These are phyloP conservation scores for Artomyces pyxidatus DNA, from an alignment of 768 basidiomycete genomes.

Conservation along the genomic window DNA sequence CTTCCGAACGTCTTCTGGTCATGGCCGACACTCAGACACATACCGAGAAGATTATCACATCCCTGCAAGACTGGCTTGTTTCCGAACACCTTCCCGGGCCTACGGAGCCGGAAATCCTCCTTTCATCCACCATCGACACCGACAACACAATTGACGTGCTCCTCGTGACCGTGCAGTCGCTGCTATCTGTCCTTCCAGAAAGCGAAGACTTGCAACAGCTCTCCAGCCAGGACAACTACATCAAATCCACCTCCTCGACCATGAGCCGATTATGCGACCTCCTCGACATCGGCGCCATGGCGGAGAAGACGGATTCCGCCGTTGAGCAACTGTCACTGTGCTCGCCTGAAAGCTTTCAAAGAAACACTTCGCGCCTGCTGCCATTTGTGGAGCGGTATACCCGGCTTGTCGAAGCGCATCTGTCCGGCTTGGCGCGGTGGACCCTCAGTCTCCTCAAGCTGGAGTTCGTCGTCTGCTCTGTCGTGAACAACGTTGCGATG, in stretches of 20 bases:
- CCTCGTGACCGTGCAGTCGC: constrained; percentile 56
- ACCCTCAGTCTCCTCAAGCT: constrained; percentile 80
- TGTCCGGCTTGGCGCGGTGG: constrained; percentile 55
- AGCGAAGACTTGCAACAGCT: constrained; percentile 16
- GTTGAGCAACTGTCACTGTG: constrained; percentile 32
- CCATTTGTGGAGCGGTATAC: constrained; percentile 73
- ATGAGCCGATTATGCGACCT: constrained; percentile 39
- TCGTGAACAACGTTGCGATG: constrained; percentile 63
- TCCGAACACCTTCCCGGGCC: constrained; percentile 1
- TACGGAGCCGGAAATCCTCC: background rate
- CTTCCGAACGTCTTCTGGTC: background rate
- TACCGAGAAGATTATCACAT: constrained; percentile 23
- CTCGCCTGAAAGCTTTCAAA: constrained; percentile 25
- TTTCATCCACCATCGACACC: constrained; percentile 17
- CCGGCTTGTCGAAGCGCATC: constrained; percentile 45
- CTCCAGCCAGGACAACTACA: constrained; percentile 38
- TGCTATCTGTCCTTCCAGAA: constrained; percentile 37
- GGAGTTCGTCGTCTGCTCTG: constrained; percentile 64
- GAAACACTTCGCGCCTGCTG: constrained; percentile 37
- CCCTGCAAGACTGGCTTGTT: constrained; percentile 26
- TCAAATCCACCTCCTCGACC: constrained; percentile 38
- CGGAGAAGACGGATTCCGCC: constrained; percentile 31
- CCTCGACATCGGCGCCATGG: constrained; percentile 39
- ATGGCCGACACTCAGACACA: constrained; percentile 17
- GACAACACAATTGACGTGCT: constrained; percentile 51